Percentiles rank a stretch among this genome's conserved stretches.
Evolutionary conservation across 495 filamentous ascomycete genomes (phyloP).

Genomic region (Penicillium crystallinum): DNA sequence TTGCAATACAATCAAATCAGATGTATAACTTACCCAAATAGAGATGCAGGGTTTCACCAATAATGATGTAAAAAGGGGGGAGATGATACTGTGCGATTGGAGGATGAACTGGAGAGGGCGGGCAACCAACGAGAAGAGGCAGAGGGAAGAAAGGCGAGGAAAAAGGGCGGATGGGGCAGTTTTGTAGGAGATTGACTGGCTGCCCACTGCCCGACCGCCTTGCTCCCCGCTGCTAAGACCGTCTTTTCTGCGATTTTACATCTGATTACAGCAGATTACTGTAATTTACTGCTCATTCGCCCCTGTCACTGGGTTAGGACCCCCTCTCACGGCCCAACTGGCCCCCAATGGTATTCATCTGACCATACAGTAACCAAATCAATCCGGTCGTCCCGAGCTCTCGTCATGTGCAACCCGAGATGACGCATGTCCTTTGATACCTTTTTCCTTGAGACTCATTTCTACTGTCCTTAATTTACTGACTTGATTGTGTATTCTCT

Average conservation of each 20-base stretch:
- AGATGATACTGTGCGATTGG: slow-evolving; percentile 26
- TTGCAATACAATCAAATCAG: neutral
- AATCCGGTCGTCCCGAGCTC: slow-evolving; percentile 24
- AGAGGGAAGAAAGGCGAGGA: slow-evolving; percentile 37
- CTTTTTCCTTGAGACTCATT: neutral
- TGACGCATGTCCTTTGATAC: neutral
- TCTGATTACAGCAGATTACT: neutral
- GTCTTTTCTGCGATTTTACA: slow-evolving; percentile 3
- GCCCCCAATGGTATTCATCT: neutral
- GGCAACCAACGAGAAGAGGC: slow-evolving; percentile 47
- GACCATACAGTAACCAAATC: neutral
- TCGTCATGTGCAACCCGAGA: slow-evolving; percentile 22
- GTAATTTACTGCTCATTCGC: too few species aligned
- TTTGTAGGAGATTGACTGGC: slow-evolving; percentile 32
- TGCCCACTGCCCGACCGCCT: neutral
- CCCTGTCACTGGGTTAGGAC: neutral
- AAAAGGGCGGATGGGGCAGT: slow-evolving; percentile 46
- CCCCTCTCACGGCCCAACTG: neutral
- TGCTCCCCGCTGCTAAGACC: slow-evolving; percentile 1
- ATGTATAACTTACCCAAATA: slow-evolving; percentile 2
- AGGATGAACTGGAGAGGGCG: slow-evolving; percentile 24
- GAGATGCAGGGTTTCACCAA: slow-evolving; percentile 8
- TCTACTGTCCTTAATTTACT: neutral
- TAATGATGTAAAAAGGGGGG: slow-evolving; percentile 14
- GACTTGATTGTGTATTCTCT: too few species aligned